A percentile compares a stretch with the other conserved stretches of the same genome.
These are phyloP conservation scores for Eimeria maxima DNA, from an alignment of 169 alveolate genomes.

Conservation along the genomic window DNA sequence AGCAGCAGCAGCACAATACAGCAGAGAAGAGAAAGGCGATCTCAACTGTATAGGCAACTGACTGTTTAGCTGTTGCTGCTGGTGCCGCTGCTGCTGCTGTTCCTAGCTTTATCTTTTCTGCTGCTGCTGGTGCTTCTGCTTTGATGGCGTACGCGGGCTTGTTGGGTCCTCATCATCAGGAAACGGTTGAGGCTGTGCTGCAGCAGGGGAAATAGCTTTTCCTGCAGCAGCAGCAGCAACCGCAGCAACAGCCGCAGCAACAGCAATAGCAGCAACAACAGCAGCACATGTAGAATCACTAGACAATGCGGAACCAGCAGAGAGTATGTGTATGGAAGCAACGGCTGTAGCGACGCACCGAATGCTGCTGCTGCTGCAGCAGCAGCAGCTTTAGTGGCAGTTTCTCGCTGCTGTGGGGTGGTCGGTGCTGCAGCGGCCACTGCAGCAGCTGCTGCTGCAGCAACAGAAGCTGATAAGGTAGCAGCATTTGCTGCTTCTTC, in stretches of 20 bases:
- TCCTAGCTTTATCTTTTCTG: neutral
- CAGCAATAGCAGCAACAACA: neutral
- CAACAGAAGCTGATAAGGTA: neutral
- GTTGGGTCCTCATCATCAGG: neutral
- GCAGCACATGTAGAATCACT: neutral
- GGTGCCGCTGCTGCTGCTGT: neutral
- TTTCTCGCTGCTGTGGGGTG: neutral
- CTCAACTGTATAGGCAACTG: neutral
- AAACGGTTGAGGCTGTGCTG: neutral
- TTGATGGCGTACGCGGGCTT: neutral
- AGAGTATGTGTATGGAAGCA: neutral
- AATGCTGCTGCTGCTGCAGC: neutral
- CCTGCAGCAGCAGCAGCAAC: slow-evolving; percentile 27
- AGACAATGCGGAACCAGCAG: neutral
- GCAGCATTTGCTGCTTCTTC: neutral
- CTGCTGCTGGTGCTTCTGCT: neutral
- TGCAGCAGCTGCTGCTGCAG: neutral
- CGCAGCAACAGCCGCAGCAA: neutral
- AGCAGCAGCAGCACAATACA: neutral
- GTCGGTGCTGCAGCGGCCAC: neutral
- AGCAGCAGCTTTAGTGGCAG: neutral
- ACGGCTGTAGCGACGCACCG: neutral
- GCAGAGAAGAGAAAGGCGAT: neutral
- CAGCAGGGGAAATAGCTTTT: neutral
- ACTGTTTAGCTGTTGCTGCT: neutral